A percentile compares a stretch with the other conserved stretches of the same genome.
These are phyloP conservation scores for Aspergillus transmontanensis DNA, from an alignment of 2,329 filamentous ascomycete genomes.

Conservation along the genomic window DNA sequence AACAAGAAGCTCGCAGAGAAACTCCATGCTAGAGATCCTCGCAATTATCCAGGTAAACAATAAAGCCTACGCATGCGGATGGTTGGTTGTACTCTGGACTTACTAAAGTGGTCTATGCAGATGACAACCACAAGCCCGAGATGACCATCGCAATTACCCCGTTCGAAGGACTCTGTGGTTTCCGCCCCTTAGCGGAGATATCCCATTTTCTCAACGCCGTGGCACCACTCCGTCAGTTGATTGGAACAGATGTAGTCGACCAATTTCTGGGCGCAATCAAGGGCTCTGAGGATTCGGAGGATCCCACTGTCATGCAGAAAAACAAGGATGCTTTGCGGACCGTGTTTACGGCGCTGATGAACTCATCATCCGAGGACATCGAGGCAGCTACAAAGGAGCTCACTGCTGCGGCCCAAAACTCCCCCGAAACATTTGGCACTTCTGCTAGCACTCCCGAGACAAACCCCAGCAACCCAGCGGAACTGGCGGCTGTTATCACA, in stretches of 20 bases:
- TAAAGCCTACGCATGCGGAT: background rate
- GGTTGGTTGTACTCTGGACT: background rate
- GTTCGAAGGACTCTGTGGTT: conserved; percentile 95
- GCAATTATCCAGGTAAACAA: conserved; percentile 76
- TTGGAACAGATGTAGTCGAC: conserved; percentile 57
- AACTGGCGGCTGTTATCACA: conserved; percentile 74
- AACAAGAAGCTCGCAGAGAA: conserved; percentile 93
- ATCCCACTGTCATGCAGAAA: conserved; percentile 48
- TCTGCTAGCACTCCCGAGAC: conserved; percentile 34
- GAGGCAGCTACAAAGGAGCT: conserved; percentile 68
- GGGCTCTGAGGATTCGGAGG: conserved; percentile 56
- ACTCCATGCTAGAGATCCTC: conserved; percentile 80
- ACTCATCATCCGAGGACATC: conserved; percentile 68
- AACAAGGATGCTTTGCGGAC: conserved; percentile 80
- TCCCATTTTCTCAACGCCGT: conserved; percentile 76
- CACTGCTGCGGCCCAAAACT: conserved; percentile 68
- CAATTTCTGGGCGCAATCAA: conserved; percentile 60
- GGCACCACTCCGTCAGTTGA: conserved; percentile 64
- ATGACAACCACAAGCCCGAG: conserved; percentile 99
- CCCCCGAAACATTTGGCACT: conserved; percentile 73
- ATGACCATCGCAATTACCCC: conserved; percentile 98
- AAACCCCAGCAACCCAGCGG: conserved; percentile 49
- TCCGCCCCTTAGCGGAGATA: conserved; percentile 85
- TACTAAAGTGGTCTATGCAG: conserved; percentile 38
- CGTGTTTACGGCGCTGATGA: conserved; percentile 80